Evolutionary conservation across 179 eudicot genomes (phyloP), one percentile per base, ranked within the genome.

Genomic region (Actinidia arguta): DNA sequence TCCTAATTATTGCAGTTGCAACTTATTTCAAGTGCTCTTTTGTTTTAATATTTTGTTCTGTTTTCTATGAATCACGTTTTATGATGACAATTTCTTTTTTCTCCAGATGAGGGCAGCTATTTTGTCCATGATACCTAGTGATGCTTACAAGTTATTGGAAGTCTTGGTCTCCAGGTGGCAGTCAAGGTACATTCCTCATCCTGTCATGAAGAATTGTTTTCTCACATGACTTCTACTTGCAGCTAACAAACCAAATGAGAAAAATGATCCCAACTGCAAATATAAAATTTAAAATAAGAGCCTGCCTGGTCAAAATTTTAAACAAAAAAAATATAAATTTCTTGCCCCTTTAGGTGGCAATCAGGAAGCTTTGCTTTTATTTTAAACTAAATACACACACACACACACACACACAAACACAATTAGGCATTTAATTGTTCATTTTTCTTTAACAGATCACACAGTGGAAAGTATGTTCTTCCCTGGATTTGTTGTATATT

Each of bases 401-500:
- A 39, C 42, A 39, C 42, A 39, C 42, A 39, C 42, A 39, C 3
- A 1, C 42, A 39, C 2, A 39, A 1, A 39, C 2, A 39, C 2
- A 52, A 10, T 46, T 64, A 10, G 39, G 68, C 58, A 51, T 72
- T 52, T 73, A 27, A 44, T 18, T 27, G 54, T n/a, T 39, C 80
- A 36, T 31, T 73, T 64, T 44, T 61, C 47, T 48, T 85, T 71
- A 10, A 85, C 92, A 96, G 99, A 85, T 84, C 97, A 79, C 76
- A 85, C 86, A 80, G 72, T 80, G 93, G 91, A 73, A 92, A 87
- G 83, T 82, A 85, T 84, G 91, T 93, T 83, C 93, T 95, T 82
- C 94, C 98, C 22, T 96, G 99, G 99, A 90, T 96, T 70, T 87
- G 86, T 87, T 87, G 90, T 82, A 87, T 92, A 87, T 70, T 95